Evolutionary conservation across 2,329 filamentous ascomycete species (phyloP), one percentile per base, ranked within the genome.

Genomic region (Coniella lustricola): DNA sequence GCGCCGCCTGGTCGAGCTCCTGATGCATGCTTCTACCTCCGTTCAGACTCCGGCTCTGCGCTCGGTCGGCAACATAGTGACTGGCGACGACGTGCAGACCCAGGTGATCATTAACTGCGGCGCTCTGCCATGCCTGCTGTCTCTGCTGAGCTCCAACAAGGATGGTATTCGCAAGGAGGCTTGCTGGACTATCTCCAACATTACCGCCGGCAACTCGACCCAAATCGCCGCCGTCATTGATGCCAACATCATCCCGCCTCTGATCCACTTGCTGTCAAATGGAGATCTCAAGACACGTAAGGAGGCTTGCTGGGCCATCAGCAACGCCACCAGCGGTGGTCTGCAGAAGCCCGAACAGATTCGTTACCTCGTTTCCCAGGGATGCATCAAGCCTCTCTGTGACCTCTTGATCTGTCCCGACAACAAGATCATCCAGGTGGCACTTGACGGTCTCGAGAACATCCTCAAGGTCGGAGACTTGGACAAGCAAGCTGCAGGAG

Each of bases 371-470:
- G 93, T 98, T 29, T 72, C 82, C 32, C 87, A 93, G 70, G 93
- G 93, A 56, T 96, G 90, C 75, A 97, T 98, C 73, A 95, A 91
- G 73, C 93, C 93, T 3, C 79, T 98, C 31, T 98, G 93, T 68
- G 93, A 98, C 63, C 81, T 98, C 21, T 82, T 98, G 49, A 83
- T 82, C 34, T 98, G 93, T 76, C 94, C 94, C 25, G 93, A 98
- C 70, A 98, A 98, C 75, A 98, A 98, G 81, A 98, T 98, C 66
- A 98, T 98, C 61, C 93, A 98, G 71, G 93, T 98, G 57, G 93
- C 93, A 56, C 81, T 98, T 42, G 93, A 98, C 62, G 93, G 93
- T 46, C 79, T 98, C 48, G 93, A 98, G 83, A 98, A 98, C 72
- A 97, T 98, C 56, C 82, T 98, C 63, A 98, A 98, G 85, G 93